These are phyloP conservation scores for Acorus calamus DNA, from an alignment of 106 monocot species.

Conservation along the genomic window DNA sequence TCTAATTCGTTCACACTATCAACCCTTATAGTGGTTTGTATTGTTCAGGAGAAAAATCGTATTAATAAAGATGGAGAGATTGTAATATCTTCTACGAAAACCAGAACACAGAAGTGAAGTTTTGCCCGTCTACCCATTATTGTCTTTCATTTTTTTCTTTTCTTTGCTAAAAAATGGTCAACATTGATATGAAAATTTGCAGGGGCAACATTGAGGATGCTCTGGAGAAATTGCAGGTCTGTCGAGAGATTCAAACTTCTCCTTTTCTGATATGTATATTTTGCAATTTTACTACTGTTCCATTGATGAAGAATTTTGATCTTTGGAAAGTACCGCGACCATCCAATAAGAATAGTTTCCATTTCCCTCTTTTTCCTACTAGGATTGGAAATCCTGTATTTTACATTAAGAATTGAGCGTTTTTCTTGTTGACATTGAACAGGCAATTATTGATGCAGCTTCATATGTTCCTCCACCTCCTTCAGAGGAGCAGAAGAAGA, in stretches of 20 bases:
- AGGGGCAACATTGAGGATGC: slow-evolving; percentile 98
- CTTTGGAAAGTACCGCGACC: no score
- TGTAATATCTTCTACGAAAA: slow-evolving; percentile 91
- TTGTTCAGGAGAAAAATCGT: slow-evolving; percentile 83
- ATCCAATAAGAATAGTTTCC: no score
- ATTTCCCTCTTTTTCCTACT: no score
- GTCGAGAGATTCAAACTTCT: no score
- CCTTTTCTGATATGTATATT: no score
- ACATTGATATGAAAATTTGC: slow-evolving; percentile 1
- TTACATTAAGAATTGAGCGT: background rate
- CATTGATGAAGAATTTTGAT: no score
- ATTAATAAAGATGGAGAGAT: slow-evolving; percentile 96
- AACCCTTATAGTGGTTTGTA: no score
- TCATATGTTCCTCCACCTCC: slow-evolving; percentile 96
- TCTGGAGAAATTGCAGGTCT: slow-evolving; percentile 82
- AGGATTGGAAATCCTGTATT: no score
- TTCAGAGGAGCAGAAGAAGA: slow-evolving; percentile 95
- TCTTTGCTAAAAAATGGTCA: background rate
- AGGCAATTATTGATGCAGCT: slow-evolving; percentile 92
- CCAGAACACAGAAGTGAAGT: slow-evolving; percentile 83
- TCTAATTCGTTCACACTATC: no score
- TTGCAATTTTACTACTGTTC: no score
- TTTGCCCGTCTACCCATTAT: slow-evolving; percentile 7
- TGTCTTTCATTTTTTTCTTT: slow-evolving; percentile 3
- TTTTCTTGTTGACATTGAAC: slow-evolving; percentile 3